phyloP scores from a whole-genome alignment of 148 eudicot genomes.

The Arctostaphylos glauca region DNA sequence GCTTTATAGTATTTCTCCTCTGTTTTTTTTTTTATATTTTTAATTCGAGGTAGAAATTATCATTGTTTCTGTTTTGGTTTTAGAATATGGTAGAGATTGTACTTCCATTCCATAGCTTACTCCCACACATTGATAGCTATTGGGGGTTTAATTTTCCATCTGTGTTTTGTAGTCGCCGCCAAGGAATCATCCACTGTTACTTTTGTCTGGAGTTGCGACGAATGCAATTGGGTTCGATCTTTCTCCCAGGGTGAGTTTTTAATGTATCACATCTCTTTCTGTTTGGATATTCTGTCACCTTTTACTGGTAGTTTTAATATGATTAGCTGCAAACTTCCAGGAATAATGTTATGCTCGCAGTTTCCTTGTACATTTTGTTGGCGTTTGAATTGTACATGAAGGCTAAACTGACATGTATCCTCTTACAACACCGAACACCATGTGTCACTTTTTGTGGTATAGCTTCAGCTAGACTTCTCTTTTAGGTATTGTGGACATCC shows the following conservation, averaged over 20 bases:
- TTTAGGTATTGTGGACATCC: background rate
- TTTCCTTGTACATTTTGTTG: background rate
- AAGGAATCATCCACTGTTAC: constrained; percentile 83
- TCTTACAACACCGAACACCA: background rate
- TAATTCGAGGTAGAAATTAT: too few relatives aligned
- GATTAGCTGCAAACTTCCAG: background rate
- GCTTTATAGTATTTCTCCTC: background rate
- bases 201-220: constrained; percentile 93
- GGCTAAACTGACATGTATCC: background rate
- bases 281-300: background rate
- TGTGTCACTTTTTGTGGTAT: background rate
- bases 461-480: constrained; percentile 3
- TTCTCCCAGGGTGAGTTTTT: constrained; percentile 67
- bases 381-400: background rate
- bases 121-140: background rate
- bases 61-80: background rate
- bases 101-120: background rate
- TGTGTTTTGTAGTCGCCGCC: constrained; percentile 40
- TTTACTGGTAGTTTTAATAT: background rate
- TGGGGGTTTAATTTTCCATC: background rate
- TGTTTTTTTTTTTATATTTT: background rate
- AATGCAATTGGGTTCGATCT: constrained; percentile 97
- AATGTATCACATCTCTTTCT: background rate
- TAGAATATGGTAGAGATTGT: background rate
- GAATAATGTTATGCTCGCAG: background rate